Base-by-base conservation (phyloP, 306 rosid genomes). In the Hippophae gyantsensis region DNA sequence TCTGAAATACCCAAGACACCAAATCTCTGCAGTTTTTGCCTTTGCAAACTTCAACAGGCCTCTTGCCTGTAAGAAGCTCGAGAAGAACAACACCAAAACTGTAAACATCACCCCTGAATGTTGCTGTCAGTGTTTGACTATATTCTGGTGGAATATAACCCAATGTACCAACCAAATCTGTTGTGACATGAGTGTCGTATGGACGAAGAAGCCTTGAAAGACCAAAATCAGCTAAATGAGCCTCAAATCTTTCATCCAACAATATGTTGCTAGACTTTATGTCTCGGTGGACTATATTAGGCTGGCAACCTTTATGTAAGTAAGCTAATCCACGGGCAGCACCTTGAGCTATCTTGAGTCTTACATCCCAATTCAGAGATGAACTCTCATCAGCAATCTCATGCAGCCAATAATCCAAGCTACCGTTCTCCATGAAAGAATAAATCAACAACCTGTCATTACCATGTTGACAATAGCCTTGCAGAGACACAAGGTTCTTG, bases 111-210 rank as follows among this genome's bases (percentile, higher is more conserved):
- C 95, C 95, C 54, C 86, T 72, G 71, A 76, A 81, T 1, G 90
- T 87, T 49, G 90, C 95, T 4, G 78, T 75, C 18, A 79, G 69
- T 26, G 95, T 75, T 71, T 87, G 95, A 67, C 90, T 67, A 60
- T 87, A 87, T 63, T 87, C 92, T 3, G 90, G 95, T 48, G 95
- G 95, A 61, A 87, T 87, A 26, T 87, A 87, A 32, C 95, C 95
- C 64, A 84, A 69, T 8, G 95, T 87, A 42, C 95, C 95, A 4
- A 87, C 95, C 54, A 87, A 69, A 48, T 84, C 89, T 5, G 92
- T 84, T 10, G 90, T 87, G 6, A 87, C 92, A 54, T 87, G 95
- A 56, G 89, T 84, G 54, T 81, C 90, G 1, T 84, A 87, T 0
- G 95, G 95, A 54, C 64, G 81, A 60, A 87, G 81, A 40, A 84